Evolutionary conservation across 148 eudicot species (phyloP).

Genomic region (Camellia lanceoleosa): DNA sequence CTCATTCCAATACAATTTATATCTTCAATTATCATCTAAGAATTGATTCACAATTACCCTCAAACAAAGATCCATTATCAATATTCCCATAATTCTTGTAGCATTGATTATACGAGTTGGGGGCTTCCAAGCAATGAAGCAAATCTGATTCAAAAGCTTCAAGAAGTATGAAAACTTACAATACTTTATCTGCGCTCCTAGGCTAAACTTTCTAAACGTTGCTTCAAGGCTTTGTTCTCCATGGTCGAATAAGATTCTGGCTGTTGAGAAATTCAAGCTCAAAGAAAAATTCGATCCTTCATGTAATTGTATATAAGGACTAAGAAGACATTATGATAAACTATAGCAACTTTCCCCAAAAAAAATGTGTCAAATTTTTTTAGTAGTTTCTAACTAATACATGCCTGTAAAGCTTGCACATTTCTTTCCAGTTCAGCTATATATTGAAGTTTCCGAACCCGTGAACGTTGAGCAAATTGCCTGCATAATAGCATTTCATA

Average conservation of each 20-base stretch:
- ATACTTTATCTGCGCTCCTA: constrained; percentile 91
- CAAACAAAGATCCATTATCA: neutral
- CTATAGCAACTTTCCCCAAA: neutral
- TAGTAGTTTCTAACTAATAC: constrained; percentile 6
- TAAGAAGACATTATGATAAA: neutral
- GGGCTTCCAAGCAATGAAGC: neutral
- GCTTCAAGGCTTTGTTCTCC: constrained; percentile 97
- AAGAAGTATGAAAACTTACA: constrained; percentile 45
- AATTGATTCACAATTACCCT: constrained; percentile 4
- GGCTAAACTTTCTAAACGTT: constrained; percentile 76
- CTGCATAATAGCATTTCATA: constrained; percentile 40
- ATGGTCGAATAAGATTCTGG: constrained; percentile 82
- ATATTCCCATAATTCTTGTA: neutral
- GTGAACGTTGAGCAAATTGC: constrained; percentile 97
- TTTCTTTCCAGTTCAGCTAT: constrained; percentile 92
- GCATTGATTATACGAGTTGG: neutral
- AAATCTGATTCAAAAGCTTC: neutral
- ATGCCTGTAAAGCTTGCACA: constrained; percentile 87
- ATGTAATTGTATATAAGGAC: constrained; percentile 33
- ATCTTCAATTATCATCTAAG: neutral
- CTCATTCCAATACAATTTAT: neutral
- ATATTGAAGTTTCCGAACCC: constrained; percentile 95
- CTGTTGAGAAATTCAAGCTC: constrained; percentile 96
- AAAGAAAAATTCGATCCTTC: constrained; percentile 90
- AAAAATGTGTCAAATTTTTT: neutral